These are phyloP conservation scores for Leucosporidium scottii DNA, from an alignment of 768 basidiomycete species.

Conservation along the genomic window DNA sequence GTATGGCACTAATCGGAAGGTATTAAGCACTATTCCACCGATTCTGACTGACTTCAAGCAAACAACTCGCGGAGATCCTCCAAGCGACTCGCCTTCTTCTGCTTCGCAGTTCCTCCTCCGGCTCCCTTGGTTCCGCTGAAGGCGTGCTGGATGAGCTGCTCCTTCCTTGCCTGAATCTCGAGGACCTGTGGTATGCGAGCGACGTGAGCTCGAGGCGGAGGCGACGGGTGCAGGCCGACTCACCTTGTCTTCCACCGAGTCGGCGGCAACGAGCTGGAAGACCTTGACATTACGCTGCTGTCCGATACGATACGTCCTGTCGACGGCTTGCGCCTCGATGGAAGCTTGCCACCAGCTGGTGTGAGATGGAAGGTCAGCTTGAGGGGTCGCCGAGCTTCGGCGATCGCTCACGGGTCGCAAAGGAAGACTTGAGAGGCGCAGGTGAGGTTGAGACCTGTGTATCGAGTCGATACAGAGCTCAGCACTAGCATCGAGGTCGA, in stretches of 20 bases:
- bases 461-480: no score
- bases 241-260: constrained; percentile 27
- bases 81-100: not conserved
- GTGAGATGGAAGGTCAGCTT: no score
- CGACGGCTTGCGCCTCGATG: constrained; percentile 24
- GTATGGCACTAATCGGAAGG: no score
- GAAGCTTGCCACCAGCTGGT: constrained; percentile 14
- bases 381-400: no score
- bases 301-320: constrained; percentile 24
- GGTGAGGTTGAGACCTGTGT: constrained; percentile 1
- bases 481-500: no score
- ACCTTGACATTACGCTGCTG: constrained; percentile 3
- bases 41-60: not conserved
- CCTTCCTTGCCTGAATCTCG: constrained; percentile 24
- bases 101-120: not conserved
- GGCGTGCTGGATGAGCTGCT: constrained; percentile 20
- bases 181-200: not conserved
- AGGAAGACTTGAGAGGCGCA: constrained; percentile 18
- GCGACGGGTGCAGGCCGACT: not conserved
- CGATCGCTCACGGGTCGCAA: constrained; percentile 5
- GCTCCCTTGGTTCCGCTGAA: not conserved
- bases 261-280: constrained; percentile 17
- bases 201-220: not conserved
- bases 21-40: no score
- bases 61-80: not conserved